phyloP scores from a whole-genome alignment of 257 asterid species.

The Voacanga thouarsii region DNA sequence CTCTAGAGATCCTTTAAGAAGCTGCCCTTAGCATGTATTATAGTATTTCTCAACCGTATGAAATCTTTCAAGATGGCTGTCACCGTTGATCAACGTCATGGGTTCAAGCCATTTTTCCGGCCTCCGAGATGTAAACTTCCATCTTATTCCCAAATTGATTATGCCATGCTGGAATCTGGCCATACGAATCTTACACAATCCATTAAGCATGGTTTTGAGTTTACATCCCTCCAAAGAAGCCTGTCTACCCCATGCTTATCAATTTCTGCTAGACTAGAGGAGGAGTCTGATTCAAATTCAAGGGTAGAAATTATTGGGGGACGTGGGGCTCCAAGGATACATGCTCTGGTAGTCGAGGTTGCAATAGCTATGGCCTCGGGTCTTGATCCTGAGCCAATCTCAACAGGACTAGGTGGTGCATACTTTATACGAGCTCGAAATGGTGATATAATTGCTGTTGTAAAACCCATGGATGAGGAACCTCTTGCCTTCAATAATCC shows the following conservation, averaged over 20 bases:
- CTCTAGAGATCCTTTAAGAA: conserved; percentile 47
- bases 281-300: conserved; percentile 36
- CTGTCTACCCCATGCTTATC: conserved; percentile 88
- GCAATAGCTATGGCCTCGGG: conserved; percentile 90
- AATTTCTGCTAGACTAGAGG: conserved; percentile 36
- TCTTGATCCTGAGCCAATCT: conserved; percentile 63
- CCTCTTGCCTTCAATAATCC: conserved; percentile 94
- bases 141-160: conserved; percentile 84
- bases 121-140: conserved; percentile 85
- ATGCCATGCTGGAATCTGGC: conserved; percentile 53
- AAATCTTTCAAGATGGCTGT: conserved; percentile 77
- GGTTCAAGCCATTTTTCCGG: conserved; percentile 71
- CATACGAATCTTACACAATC: conserved; percentile 41
- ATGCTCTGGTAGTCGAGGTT: conserved; percentile 76
- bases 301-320: conserved; percentile 79
- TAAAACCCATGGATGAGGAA: conserved; percentile 94
- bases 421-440: conserved; percentile 59
- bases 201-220: conserved; percentile 39
- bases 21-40: conserved; percentile 68
- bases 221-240: conserved; percentile 67
- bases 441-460: conserved; percentile 71
- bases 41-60: conserved; percentile 50
- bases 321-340: conserved; percentile 55
- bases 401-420: conserved; percentile 93
- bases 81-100: conserved; percentile 76